Percentiles rank a stretch among this genome's conserved stretches.
Evolutionary conservation across 2,329 filamentous ascomycete species (phyloP).

Genomic region (Fusarium aywerte): DNA sequence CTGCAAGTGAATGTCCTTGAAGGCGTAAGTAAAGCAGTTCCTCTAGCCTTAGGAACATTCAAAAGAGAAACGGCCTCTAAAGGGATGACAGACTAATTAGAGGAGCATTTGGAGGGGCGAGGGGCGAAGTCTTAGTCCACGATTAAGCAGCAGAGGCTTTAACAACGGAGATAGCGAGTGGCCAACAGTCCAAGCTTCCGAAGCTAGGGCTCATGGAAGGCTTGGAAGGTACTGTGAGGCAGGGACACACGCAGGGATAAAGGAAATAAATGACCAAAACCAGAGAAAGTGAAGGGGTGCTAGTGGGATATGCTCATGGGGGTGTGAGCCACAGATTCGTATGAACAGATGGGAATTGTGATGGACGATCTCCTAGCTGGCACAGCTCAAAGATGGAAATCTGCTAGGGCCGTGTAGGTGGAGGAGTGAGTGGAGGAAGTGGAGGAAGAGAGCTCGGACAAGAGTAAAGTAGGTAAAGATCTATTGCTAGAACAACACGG

Average conservation of each 20-base stretch:
- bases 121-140: slow-evolving; percentile 35
- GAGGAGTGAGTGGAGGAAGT: slow-evolving; percentile 39
- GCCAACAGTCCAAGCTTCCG: slow-evolving; percentile 39
- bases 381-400: slow-evolving; percentile 41
- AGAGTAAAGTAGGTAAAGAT: slow-evolving; percentile 2
- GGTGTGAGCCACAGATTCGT: slow-evolving; percentile 36
- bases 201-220: slow-evolving; percentile 41
- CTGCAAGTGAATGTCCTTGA: slow-evolving; percentile 12
- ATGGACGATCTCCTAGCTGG: slow-evolving; percentile 39
- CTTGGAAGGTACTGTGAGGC: slow-evolving; percentile 31
- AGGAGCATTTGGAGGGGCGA: slow-evolving; percentile 27
- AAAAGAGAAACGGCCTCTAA: slow-evolving; percentile 28
- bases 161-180: slow-evolving; percentile 37
- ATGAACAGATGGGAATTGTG: slow-evolving; percentile 40
- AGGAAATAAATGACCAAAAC: slow-evolving; percentile 31
- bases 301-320: slow-evolving; percentile 36
- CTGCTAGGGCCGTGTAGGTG: slow-evolving; percentile 32
- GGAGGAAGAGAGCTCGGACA: slow-evolving; percentile 35
- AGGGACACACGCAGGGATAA: slow-evolving; percentile 36
- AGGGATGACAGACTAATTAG: slow-evolving; percentile 30
- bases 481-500: neutral
- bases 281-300: slow-evolving; percentile 32
- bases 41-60: slow-evolving; percentile 23
- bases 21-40: slow-evolving; percentile 27
- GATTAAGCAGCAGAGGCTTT: slow-evolving; percentile 35